Evolutionary conservation across 148 eudicot species (phyloP).

Genomic region (Pharnaceum exiguum): DNA sequence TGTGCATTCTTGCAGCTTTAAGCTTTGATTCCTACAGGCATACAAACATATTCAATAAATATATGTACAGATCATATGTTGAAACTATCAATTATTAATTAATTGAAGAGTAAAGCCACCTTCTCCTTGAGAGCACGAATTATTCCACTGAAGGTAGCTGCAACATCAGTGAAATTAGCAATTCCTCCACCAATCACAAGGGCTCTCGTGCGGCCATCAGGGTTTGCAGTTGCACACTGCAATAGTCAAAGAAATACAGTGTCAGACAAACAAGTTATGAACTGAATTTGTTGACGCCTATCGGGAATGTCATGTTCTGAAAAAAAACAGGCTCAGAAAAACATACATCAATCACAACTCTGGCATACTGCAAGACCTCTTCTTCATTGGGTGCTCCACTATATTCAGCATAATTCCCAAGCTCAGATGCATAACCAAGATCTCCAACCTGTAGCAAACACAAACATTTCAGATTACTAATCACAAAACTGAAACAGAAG

Average conservation of each 20-base stretch:
- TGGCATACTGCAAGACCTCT: constrained; percentile 50
- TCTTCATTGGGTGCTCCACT: constrained; percentile 56
- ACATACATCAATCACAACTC: constrained; percentile 50
- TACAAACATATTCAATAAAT: background rate
- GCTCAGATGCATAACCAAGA: constrained; percentile 48
- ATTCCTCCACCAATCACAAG: constrained; percentile 97
- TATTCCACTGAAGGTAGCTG: constrained; percentile 77
- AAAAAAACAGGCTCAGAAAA: background rate
- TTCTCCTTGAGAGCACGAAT: constrained; percentile 49
- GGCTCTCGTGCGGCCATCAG: constrained; percentile 86
- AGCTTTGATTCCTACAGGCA: constrained; percentile 58
- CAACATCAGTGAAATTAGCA: constrained; percentile 97
- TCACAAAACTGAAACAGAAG: background rate
- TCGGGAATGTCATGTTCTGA: background rate
- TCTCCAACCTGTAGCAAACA: constrained; percentile 36
- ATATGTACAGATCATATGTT: background rate
- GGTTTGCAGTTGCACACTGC: constrained; percentile 96
- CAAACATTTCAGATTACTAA: background rate
- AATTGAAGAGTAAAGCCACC: constrained; percentile 12
- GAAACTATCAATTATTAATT: background rate
- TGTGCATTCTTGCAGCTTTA: constrained; percentile 87
- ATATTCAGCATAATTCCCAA: constrained; percentile 51
- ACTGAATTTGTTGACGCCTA: background rate
- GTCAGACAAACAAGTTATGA: background rate
- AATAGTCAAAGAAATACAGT: background rate